These are phyloP conservation scores for Paraphoma chrysanthemicola DNA, from an alignment of 2,329 filamentous ascomycete genomes.

Conservation along the genomic window DNA sequence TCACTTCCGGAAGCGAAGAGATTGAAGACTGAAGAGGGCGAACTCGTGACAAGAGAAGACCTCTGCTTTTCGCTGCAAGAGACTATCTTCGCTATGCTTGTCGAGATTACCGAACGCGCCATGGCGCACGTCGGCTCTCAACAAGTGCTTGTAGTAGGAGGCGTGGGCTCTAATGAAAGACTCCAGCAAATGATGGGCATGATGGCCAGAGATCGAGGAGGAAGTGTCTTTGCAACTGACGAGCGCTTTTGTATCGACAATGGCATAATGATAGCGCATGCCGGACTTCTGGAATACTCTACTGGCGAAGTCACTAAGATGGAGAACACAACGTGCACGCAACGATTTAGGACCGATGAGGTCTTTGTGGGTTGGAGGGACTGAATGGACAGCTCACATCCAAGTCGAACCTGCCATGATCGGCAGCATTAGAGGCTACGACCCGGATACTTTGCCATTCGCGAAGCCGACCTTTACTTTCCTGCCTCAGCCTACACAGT, in stretches of 20 bases:
- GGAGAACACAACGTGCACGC: slow-evolving; percentile 76
- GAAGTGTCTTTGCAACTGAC: slow-evolving; percentile 92
- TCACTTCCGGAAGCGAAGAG: slow-evolving; percentile 46
- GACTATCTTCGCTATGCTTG: slow-evolving; percentile 94
- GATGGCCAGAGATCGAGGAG: slow-evolving; percentile 89
- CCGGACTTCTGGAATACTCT: slow-evolving; percentile 83
- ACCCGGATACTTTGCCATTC: no score
- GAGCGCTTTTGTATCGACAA: slow-evolving; percentile 99
- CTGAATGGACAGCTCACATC: slow-evolving; percentile 24
- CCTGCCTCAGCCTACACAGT: no score
- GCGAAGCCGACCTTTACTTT: no score
- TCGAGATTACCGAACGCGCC: slow-evolving; percentile 96
- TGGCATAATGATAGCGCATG: slow-evolving; percentile 99
- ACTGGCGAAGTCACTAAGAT: slow-evolving; percentile 80
- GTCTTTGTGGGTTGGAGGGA: slow-evolving; percentile 59
- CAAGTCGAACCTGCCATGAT: no score
- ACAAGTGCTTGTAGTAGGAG: slow-evolving; percentile 93
- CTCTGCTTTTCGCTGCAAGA: slow-evolving; percentile 95
- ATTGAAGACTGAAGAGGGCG: slow-evolving; percentile 55
- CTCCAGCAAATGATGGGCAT: slow-evolving; percentile 98
- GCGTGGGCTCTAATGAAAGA: slow-evolving; percentile 93
- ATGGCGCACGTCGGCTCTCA: slow-evolving; percentile 95
- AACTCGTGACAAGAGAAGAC: slow-evolving; percentile 77
- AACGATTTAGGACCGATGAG: slow-evolving; percentile 59
- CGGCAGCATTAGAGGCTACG: no score